A percentile compares a stretch with the other conserved stretches of the same genome.
Conservation (phyloP, 352 stramenopile genomes). For the Phytophthora ohioensis region DNA sequence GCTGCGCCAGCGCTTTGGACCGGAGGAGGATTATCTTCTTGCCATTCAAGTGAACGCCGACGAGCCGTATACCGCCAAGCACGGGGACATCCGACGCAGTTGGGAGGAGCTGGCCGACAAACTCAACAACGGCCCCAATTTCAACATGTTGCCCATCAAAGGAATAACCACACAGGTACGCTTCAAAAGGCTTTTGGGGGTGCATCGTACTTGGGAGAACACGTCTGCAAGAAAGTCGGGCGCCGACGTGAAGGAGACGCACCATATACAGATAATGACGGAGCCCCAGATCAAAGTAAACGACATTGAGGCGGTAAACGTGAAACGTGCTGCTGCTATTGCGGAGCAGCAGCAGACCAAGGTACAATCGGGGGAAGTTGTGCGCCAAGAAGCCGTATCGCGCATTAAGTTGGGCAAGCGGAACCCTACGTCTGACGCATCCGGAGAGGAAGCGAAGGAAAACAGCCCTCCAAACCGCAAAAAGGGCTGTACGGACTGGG, state of each 20-base stretch:
- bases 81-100: constrained; percentile 12
- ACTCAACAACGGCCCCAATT: constrained; percentile 9
- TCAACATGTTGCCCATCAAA: constrained; percentile 15
- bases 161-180: constrained; percentile 1
- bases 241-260: too few relatives aligned
- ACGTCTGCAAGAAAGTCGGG: constrained; percentile 8
- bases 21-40: constrained; percentile 15
- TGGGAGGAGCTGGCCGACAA: constrained; percentile 6
- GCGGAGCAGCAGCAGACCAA: too few relatives aligned
- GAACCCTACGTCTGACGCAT: not conserved
- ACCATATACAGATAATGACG: too few relatives aligned
- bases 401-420: too few relatives aligned
- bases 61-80: not conserved
- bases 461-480: not conserved
- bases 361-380: too few relatives aligned
- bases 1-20: constrained; percentile 14
- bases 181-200: constrained; percentile 9
- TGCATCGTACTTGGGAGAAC: constrained; percentile 10
- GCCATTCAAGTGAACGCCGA: constrained; percentile 21
- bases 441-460: not conserved
- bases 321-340: too few relatives aligned
- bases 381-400: too few relatives aligned
- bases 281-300: too few relatives aligned
- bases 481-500: not conserved
- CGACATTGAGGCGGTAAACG: too few relatives aligned